Evolutionary conservation across 768 basidiomycete species (phyloP), one percentile per base, ranked within the genome.

Genomic region (Lentinus brumalis): DNA sequence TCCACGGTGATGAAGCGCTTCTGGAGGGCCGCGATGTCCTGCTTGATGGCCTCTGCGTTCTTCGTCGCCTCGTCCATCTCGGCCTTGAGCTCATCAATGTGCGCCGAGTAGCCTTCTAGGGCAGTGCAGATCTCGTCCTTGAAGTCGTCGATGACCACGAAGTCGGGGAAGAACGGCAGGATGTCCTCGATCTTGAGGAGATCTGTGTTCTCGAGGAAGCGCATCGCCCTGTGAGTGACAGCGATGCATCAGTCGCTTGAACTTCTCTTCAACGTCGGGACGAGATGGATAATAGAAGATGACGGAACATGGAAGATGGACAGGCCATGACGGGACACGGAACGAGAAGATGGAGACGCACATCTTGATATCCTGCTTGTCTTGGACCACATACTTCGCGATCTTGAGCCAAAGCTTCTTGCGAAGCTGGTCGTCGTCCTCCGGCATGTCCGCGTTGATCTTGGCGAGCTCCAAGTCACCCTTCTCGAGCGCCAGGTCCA

Each of bases 331-430:
- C 21, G 21, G 21, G 21, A 35, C 35, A 35, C 35, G 3, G 35
- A 35, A 35, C 7, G 35, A 35, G 35, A 14, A 46, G 57, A 45
- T 59, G 38, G 32, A 21, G 30, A 83, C 95, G 66, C 74, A 97
- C 97, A 93, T 87, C 79, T 97, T 96, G 74, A 99, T 96, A 66
- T 98, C 97, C 70, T 95, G 90, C 80, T 97, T 93, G 76, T 98
- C 94, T 70, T 96, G 94, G 14, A 99, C 96, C 45, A 98, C 96
- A 75, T 96, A 96, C 64, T 90, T 91, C n/a, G 97, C 97, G 66
- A 98, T 94, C 79, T 98, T 98, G 55, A 99, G 78, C 97, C 97
- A 99, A 54, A 99, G 78, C 74, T 94, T 95, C 79, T 96, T 98
- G 62, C 92, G 78, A 63, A 98, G 70, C 38, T 84, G 83, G 54